phyloP scores from a whole-genome alignment of 2,329 filamentous ascomycete species.

The Fusarium mangiferae region DNA sequence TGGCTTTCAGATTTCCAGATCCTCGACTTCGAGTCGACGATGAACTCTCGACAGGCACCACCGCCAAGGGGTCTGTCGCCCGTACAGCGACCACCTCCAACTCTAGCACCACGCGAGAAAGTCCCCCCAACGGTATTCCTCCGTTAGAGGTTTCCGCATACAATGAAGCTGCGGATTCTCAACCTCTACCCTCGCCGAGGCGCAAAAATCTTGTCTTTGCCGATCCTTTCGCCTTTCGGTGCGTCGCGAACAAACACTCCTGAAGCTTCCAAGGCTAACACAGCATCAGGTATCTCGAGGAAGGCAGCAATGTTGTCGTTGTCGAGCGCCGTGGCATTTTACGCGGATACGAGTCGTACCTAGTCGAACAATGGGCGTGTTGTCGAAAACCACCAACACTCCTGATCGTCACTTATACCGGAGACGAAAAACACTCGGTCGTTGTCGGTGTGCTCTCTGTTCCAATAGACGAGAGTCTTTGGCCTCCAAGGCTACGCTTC shows the following conservation, averaged over 20 bases:
- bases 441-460: slow-evolving; percentile 83
- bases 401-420: slow-evolving; percentile 92
- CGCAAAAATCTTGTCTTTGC: slow-evolving; percentile 65
- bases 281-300: slow-evolving; percentile 76
- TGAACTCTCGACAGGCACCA: slow-evolving; percentile 31
- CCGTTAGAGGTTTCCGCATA: slow-evolving; percentile 32
- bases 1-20: slow-evolving; percentile 54
- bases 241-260: slow-evolving; percentile 29
- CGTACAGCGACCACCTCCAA: slow-evolving; percentile 31
- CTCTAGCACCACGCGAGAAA: slow-evolving; percentile 32
- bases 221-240: slow-evolving; percentile 68
- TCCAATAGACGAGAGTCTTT: slow-evolving; percentile 79
- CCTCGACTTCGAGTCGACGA: slow-evolving; percentile 45
- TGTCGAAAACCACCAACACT: slow-evolving; percentile 90
- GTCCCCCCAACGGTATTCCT: slow-evolving; percentile 35
- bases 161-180: slow-evolving; percentile 25
- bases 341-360: slow-evolving; percentile 88
- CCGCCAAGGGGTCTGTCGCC: slow-evolving; percentile 33
- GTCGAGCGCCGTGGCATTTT: slow-evolving; percentile 77
- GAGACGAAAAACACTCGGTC: slow-evolving; percentile 82
- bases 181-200: slow-evolving; percentile 25
- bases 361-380: slow-evolving; percentile 98
- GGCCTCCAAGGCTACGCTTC: slow-evolving; percentile 81
- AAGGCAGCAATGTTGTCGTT: slow-evolving; percentile 80
- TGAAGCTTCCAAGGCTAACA: slow-evolving; percentile 13